Evolutionary conservation across 2,329 filamentous ascomycete species (phyloP).

Genomic region (Ceratocystis cacaofunesta): DNA sequence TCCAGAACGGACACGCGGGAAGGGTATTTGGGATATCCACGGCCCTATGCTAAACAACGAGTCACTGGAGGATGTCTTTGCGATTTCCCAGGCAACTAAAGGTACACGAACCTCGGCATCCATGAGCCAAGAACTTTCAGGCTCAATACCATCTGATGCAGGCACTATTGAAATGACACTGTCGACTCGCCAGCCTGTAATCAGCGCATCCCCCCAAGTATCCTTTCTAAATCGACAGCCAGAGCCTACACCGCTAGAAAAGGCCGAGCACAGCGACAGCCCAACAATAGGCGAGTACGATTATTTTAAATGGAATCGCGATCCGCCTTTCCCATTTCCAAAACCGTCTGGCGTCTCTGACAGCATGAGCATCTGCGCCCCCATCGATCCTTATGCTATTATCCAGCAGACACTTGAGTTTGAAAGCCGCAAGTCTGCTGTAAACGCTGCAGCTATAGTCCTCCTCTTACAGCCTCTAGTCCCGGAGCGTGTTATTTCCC

Average conservation of each 20-base stretch:
- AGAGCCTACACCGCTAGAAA: constrained; percentile 13
- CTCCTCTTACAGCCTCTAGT: constrained; percentile 44
- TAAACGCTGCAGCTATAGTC: constrained; percentile 46
- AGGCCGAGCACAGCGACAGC: constrained; percentile 18
- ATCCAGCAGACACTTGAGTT: constrained; percentile 40
- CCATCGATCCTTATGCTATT: constrained; percentile 41
- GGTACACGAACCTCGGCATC: not conserved
- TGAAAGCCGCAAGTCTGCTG: constrained; percentile 39
- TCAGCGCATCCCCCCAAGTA: constrained; percentile 4
- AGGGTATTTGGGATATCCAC: constrained; percentile 8
- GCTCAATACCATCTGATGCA: constrained; percentile 4
- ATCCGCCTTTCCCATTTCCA: constrained; percentile 40
- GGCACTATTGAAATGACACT: constrained; percentile 11
- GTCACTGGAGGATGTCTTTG: not conserved
- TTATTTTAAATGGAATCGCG: constrained; percentile 43
- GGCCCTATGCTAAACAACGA: not conserved
- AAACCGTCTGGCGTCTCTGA: not conserved
- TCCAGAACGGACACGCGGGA: not conserved
- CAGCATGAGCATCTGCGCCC: constrained; percentile 18
- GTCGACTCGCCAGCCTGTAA: constrained; percentile 6
- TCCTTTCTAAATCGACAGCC: not conserved
- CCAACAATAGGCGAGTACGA: constrained; percentile 31
- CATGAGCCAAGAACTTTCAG: constrained; percentile 4
- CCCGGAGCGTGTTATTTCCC: constrained; percentile 39
- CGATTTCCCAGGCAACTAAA: not conserved